These are phyloP conservation scores for Monosporascus sp. DNA, from an alignment of 2,329 filamentous ascomycete species.

Conservation along the genomic window DNA sequence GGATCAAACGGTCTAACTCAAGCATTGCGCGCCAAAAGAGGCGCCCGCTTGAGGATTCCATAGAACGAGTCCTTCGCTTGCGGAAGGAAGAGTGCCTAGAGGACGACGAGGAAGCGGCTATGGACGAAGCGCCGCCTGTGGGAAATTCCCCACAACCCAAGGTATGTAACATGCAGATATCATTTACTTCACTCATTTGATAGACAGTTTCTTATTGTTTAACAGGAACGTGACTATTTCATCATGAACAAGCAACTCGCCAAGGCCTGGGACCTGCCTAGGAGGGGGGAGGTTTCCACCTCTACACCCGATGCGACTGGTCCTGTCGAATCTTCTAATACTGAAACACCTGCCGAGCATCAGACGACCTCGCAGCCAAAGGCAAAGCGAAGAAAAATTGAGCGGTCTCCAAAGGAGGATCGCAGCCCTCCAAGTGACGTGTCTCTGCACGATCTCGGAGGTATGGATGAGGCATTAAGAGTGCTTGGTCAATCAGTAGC, in stretches of 20 bases:
- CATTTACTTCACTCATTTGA: background rate
- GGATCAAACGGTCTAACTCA: conserved; percentile 80
- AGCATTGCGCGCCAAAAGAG: conserved; percentile 79
- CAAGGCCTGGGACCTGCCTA: conserved; percentile 32
- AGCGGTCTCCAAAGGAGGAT: conserved; percentile 44
- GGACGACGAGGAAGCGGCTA: conserved; percentile 30
- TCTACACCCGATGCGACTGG: conserved; percentile 12
- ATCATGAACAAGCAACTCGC: conserved; percentile 37
- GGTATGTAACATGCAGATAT: conserved; percentile 7
- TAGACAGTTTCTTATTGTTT: background rate
- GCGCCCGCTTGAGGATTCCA: conserved; percentile 73
- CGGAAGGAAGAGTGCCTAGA: conserved; percentile 59
- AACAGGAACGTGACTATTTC: conserved; percentile 24
- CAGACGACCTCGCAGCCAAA: conserved; percentile 61
- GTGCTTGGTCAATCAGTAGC: conserved; percentile 67
- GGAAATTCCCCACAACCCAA: conserved; percentile 20
- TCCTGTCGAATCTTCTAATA: conserved; percentile 20
- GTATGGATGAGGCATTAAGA: conserved; percentile 65
- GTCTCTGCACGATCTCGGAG: conserved; percentile 67
- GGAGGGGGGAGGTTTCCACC: background rate
- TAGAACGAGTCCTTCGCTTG: conserved; percentile 74
- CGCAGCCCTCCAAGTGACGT: conserved; percentile 61
- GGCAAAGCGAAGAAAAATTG: conserved; percentile 58
- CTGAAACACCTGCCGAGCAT: conserved; percentile 35
- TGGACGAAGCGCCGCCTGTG: conserved; percentile 17